Conservation (phyloP, 805 yeast genomes). For the Dipodascus albidus region DNA sequence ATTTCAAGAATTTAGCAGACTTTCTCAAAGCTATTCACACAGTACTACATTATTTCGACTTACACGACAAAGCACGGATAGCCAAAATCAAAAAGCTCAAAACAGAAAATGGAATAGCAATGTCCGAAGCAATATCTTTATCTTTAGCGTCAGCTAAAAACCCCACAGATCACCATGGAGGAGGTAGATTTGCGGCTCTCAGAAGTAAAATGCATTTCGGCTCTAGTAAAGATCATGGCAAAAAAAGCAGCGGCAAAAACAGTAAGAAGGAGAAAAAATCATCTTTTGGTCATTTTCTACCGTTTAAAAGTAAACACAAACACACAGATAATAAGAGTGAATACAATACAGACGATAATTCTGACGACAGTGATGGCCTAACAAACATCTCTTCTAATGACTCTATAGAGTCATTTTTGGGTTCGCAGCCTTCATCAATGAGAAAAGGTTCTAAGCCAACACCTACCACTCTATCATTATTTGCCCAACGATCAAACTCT, state of each 20-base stretch:
- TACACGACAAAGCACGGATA: slow-evolving; percentile 1
- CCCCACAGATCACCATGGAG: background rate
- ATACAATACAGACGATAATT: background rate
- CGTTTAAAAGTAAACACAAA: background rate
- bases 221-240: background rate
- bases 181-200: background rate
- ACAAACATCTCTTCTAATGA: slow-evolving; percentile 3
- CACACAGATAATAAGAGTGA: background rate
- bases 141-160: background rate
- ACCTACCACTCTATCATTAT: slow-evolving; percentile 1
- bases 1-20: slow-evolving; percentile 1
- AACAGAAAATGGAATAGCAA: background rate
- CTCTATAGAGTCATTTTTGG: background rate
- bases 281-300: background rate
- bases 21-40: slow-evolving; percentile 6
- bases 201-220: background rate
- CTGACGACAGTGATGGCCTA: slow-evolving; percentile 1
- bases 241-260: background rate
- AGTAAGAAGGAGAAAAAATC: background rate
- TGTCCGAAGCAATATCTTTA: background rate
- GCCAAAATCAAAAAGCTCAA: background rate
- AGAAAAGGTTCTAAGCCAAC: background rate
- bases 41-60: slow-evolving; percentile 8
- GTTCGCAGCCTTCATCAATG: background rate
- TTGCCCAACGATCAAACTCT: background rate